Conservation (phyloP, 352 stramenopile genomes). For the Globisporangium ultimum region DNA sequence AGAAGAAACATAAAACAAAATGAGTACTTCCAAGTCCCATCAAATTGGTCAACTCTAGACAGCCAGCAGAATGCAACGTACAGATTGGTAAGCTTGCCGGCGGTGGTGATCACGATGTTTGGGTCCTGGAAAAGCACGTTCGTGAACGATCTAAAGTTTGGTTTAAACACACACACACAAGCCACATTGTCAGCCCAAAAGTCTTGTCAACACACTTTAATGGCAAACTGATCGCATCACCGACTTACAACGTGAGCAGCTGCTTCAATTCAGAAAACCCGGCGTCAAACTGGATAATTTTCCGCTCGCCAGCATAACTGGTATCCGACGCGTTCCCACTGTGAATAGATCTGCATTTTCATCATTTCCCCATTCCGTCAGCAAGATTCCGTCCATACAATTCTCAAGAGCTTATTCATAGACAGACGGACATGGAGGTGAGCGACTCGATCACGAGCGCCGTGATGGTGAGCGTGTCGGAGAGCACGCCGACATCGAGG, state of each 20-base stretch:
- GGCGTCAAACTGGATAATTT: slow-evolving; percentile 11
- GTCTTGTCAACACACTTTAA: not conserved
- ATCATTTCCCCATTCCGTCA: not conserved
- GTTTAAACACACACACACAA: slow-evolving; percentile 3
- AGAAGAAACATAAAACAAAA: not conserved
- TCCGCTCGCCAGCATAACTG: not conserved
- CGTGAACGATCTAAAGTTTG: slow-evolving; percentile 10
- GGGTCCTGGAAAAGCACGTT: slow-evolving; percentile 21
- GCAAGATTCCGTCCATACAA: too few relatives aligned
- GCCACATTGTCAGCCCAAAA: not conserved
- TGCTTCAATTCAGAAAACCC: slow-evolving; percentile 15
- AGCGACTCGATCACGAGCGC: slow-evolving; percentile 19
- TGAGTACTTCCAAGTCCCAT: not conserved
- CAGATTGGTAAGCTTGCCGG: slow-evolving; percentile 19
- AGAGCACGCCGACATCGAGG: slow-evolving; percentile 12
- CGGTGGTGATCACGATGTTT: slow-evolving; percentile 12
- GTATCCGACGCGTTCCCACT: slow-evolving; percentile 11
- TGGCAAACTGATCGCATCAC: too few relatives aligned
- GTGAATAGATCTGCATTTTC: slow-evolving; percentile 9
- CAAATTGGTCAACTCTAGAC: too few relatives aligned
- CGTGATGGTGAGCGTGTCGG: slow-evolving; percentile 9
- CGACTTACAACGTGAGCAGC: slow-evolving; percentile 13
- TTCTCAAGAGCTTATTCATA: too few relatives aligned
- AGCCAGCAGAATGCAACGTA: slow-evolving; percentile 13
- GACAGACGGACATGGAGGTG: slow-evolving; percentile 4